These are phyloP conservation scores for Spizellomyces punctatus DNA, from an alignment of 192 early-diverging fungal genomes.

Conservation along the genomic window DNA sequence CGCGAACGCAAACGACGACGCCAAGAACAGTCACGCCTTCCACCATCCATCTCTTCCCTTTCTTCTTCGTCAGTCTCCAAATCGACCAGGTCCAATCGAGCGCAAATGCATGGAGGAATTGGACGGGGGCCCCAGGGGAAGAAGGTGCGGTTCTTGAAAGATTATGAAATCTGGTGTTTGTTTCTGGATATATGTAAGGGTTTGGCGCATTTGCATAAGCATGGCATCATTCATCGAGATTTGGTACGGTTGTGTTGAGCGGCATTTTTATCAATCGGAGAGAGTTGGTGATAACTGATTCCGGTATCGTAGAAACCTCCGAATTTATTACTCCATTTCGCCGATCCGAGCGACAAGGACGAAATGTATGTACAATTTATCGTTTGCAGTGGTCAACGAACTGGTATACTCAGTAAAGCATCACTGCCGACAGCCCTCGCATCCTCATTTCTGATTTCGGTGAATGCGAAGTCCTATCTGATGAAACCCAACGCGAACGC, in stretches of 20 bases:
- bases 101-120: conserved; percentile 40
- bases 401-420: not conserved
- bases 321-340: conserved; percentile 84
- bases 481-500: conserved; percentile 61
- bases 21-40: not conserved
- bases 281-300: conserved; percentile 8
- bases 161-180: conserved; percentile 77
- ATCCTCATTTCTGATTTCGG: conserved; percentile 96
- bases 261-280: not conserved
- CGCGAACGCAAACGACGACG: conserved; percentile 17
- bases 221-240: conserved; percentile 91
- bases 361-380: conserved; percentile 32
- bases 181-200: conserved; percentile 93
- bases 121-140: conserved; percentile 26
- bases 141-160: conserved; percentile 45
- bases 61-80: not conserved
- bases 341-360: conserved; percentile 42
- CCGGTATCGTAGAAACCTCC: conserved; percentile 69
- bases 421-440: conserved; percentile 54
- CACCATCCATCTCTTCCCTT: not conserved
- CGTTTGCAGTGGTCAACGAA: not conserved
- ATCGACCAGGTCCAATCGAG: not conserved
- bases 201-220: conserved; percentile 82
- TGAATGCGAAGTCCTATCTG: conserved; percentile 88
- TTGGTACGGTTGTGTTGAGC: conserved; percentile 38